Percentiles rank a stretch among this genome's conserved stretches.
These are phyloP conservation scores for Groenewaldozyma tartarivorans DNA, from an alignment of 805 yeast species.

Conservation along the genomic window DNA sequence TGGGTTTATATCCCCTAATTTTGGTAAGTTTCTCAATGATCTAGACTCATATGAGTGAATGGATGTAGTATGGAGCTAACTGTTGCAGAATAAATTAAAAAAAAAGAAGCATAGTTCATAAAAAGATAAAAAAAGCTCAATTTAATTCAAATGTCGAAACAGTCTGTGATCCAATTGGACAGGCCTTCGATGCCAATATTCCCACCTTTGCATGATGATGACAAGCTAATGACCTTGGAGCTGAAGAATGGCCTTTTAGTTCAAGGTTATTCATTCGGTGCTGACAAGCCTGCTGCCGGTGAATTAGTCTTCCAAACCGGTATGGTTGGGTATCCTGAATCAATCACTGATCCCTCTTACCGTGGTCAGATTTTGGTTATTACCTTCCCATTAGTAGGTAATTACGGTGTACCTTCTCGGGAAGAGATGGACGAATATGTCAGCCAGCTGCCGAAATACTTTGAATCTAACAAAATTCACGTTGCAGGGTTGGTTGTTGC, in stretches of 20 bases:
- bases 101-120: too few relatives aligned
- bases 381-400: constrained; percentile 94
- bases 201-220: constrained; percentile 79
- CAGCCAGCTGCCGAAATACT: constrained; percentile 75
- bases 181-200: constrained; percentile 64
- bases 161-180: constrained; percentile 3
- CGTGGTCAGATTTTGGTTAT: constrained; percentile 95
- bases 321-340: constrained; percentile 98
- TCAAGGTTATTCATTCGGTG: constrained; percentile 97
- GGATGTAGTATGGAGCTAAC: too few relatives aligned
- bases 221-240: constrained; percentile 78
- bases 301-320: constrained; percentile 99
- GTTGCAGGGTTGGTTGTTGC: constrained; percentile 96
- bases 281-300: constrained; percentile 81
- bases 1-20: too few relatives aligned
- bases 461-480: constrained; percentile 87
- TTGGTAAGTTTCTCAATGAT: too few relatives aligned
- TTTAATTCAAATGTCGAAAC: too few relatives aligned
- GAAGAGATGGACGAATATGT: constrained; percentile 62
- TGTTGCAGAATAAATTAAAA: too few relatives aligned
- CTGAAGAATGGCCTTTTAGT: constrained; percentile 76
- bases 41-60: too few relatives aligned
- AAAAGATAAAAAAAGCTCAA: too few relatives aligned
- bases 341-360: constrained; percentile 96
- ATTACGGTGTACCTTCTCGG: constrained; percentile 97